These are phyloP conservation scores for Inosperma sp. DNA, from an alignment of 768 basidiomycete species.

Conservation along the genomic window DNA sequence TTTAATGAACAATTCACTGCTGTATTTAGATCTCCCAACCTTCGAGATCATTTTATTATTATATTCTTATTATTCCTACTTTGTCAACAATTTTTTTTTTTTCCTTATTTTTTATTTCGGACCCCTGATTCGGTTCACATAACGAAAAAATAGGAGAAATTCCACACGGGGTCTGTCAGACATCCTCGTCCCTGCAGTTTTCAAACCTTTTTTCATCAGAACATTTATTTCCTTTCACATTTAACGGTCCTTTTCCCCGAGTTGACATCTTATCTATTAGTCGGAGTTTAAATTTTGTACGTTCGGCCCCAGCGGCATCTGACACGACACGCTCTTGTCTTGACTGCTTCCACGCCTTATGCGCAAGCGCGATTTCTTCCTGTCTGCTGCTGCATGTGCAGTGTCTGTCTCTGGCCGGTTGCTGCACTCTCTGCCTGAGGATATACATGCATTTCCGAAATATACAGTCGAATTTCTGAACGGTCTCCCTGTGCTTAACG, in stretches of 20 bases:
- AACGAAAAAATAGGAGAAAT: constrained; percentile 21
- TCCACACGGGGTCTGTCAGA: neutral
- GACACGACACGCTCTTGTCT: constrained; percentile 18
- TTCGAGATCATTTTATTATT: constrained; percentile 62
- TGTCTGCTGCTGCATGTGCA: constrained; percentile 18
- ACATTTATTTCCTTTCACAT: constrained; percentile 4
- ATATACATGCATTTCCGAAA: constrained; percentile 78
- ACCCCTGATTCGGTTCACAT: constrained; percentile 48
- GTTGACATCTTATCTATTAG: constrained; percentile 11
- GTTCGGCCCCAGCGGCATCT: constrained; percentile 13
- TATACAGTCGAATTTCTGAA: constrained; percentile 76
- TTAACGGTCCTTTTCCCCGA: constrained; percentile 7
- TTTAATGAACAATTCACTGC: constrained; percentile 74
- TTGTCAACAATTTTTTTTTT: too few species aligned
- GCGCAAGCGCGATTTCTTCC: neutral
- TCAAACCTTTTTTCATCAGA: too few species aligned
- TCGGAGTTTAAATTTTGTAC: constrained; percentile 23
- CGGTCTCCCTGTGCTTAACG: constrained; percentile 64
- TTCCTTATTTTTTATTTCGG: too few species aligned
- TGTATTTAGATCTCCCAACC: constrained; percentile 62
- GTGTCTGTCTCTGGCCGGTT: constrained; percentile 36
- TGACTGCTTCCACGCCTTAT: constrained; percentile 12
- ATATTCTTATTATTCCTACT: constrained; percentile 52
- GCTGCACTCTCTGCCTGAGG: constrained; percentile 74
- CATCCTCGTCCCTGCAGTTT: neutral